Conservation (phyloP, 176 grass and related monocot genomes). For the sorghum (Sorghum bicolor) region DNA sequence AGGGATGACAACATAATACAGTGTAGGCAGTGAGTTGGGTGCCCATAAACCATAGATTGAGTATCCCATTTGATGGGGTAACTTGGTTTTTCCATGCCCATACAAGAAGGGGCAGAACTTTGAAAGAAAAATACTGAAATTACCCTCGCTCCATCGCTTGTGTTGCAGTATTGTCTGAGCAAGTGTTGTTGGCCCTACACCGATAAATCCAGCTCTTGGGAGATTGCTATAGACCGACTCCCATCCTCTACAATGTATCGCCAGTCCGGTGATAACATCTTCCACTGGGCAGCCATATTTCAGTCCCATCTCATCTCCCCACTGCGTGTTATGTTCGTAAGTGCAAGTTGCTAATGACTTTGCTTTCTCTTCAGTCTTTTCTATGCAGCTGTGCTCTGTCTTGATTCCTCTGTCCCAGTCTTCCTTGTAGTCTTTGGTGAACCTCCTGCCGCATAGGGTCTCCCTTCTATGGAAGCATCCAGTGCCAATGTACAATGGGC, state of each 20-base stretch:
- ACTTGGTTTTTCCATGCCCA: constrained; percentile 54
- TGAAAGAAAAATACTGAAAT: constrained; percentile 42
- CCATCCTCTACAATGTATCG: constrained; percentile 86
- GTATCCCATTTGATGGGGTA: constrained; percentile 67
- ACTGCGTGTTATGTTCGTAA: constrained; percentile 60
- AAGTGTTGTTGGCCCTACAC: constrained; percentile 59
- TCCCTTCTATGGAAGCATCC: constrained; percentile 87
- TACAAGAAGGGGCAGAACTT: constrained; percentile 56
- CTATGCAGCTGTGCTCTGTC: not conserved
- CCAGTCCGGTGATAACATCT: constrained; percentile 70
- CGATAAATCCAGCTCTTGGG: constrained; percentile 53
- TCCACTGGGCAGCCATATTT: constrained; percentile 71
- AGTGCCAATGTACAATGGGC: constrained; percentile 56
- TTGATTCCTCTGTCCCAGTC: constrained; percentile 46
- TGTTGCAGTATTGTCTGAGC: constrained; percentile 68
- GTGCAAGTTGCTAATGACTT: constrained; percentile 50
- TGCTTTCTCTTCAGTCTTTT: constrained; percentile 41
- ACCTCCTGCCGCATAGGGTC: constrained; percentile 54
- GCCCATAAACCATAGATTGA: constrained; percentile 56
- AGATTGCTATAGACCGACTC: constrained; percentile 49
- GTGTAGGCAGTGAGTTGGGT: constrained; percentile 51
- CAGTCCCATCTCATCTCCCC: constrained; percentile 69
- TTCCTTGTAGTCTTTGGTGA: constrained; percentile 47
- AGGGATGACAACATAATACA: constrained; percentile 63
- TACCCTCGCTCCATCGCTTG: constrained; percentile 65